Conservation (phyloP, 495 filamentous ascomycete species). For the Penicillium coffeae region DNA sequence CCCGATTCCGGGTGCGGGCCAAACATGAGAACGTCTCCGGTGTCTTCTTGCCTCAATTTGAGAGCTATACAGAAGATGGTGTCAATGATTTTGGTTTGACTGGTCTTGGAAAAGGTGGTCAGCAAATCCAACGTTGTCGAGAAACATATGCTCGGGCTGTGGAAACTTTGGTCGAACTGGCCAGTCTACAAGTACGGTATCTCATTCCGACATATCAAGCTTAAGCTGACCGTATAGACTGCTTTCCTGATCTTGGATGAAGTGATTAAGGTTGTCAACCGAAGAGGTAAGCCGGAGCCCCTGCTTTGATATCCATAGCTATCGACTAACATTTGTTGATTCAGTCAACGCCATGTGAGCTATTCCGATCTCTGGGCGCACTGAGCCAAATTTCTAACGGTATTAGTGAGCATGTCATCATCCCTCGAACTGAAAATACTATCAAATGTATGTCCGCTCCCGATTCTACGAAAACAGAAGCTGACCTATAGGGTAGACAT, state of each 20-base stretch:
- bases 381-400: constrained; percentile 10
- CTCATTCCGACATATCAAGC: neutral
- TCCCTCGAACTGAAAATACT: constrained; percentile 95
- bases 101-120: constrained; percentile 92
- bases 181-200: constrained; percentile 73
- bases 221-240: constrained; percentile 49
- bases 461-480: constrained; percentile 5
- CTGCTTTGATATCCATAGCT: neutral
- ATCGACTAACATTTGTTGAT: constrained; percentile 20
- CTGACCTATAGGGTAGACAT: constrained; percentile 58
- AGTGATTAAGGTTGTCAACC: constrained; percentile 98
- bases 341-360: constrained; percentile 91
- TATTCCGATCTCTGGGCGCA: neutral
- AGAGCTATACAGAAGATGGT: constrained; percentile 75
- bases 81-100: constrained; percentile 96
- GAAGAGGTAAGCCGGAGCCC: constrained; percentile 62
- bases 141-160: constrained; percentile 98
- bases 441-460: constrained; percentile 74
- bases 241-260: constrained; percentile 98
- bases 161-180: constrained; percentile 93
- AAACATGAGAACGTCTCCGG: constrained; percentile 99
- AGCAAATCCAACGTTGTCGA: constrained; percentile 90
- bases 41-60: constrained; percentile 88
- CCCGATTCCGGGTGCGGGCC: constrained; percentile 85
- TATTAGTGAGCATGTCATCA: constrained; percentile 84